Evolutionary conservation across 1,284 basidiomycete genomes (phyloP).

Genomic region (Vanrija humicola): DNA sequence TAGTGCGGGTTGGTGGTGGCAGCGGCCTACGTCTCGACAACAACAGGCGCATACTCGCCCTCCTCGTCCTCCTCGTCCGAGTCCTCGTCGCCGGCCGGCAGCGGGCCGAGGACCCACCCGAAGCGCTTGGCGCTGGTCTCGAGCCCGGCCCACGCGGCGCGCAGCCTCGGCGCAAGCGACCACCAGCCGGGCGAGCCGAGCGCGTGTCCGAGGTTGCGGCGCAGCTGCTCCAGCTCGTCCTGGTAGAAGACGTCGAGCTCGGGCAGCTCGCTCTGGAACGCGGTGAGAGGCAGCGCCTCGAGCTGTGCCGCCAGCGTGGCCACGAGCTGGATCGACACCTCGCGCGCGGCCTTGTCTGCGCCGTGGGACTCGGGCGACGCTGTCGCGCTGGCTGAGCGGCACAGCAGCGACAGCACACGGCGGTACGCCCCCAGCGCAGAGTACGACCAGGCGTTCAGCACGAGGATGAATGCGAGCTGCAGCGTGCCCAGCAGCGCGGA

Average conservation of each 20-base stretch:
- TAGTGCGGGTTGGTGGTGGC: background rate
- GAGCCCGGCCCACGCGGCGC: slow-evolving; percentile 11
- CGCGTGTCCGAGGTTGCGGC: slow-evolving; percentile 20
- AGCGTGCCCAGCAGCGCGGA: slow-evolving; percentile 43
- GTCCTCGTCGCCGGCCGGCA: slow-evolving; percentile 21
- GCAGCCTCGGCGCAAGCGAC: slow-evolving; percentile 4
- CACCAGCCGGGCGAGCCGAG: slow-evolving; percentile 10
- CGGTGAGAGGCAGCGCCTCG: slow-evolving; percentile 34
- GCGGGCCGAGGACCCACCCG: slow-evolving; percentile 32
- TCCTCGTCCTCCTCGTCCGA: slow-evolving; percentile 38
- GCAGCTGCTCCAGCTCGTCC: slow-evolving; percentile 40
- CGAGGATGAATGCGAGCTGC: slow-evolving; percentile 49
- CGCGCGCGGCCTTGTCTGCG: slow-evolving; percentile 1
- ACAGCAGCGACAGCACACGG: slow-evolving; percentile 43
- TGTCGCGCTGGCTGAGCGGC: slow-evolving; percentile 28
- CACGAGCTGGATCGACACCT: slow-evolving; percentile 21
- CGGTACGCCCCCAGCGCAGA: slow-evolving; percentile 48
- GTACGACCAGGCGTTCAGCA: slow-evolving; percentile 49
- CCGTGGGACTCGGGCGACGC: slow-evolving; percentile 1
- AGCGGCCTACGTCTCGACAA: slow-evolving; percentile 37
- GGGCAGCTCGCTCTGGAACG: slow-evolving; percentile 49
- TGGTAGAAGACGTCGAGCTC: slow-evolving; percentile 46
- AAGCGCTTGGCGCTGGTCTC: slow-evolving; percentile 14
- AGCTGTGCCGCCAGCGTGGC: slow-evolving; percentile 40
- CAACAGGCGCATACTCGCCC: slow-evolving; percentile 47